Percentiles rank a stretch among this genome's conserved stretches.
phyloP scores from a whole-genome alignment of 2,329 filamentous ascomycete genomes.

The Aspergillus sojae region DNA sequence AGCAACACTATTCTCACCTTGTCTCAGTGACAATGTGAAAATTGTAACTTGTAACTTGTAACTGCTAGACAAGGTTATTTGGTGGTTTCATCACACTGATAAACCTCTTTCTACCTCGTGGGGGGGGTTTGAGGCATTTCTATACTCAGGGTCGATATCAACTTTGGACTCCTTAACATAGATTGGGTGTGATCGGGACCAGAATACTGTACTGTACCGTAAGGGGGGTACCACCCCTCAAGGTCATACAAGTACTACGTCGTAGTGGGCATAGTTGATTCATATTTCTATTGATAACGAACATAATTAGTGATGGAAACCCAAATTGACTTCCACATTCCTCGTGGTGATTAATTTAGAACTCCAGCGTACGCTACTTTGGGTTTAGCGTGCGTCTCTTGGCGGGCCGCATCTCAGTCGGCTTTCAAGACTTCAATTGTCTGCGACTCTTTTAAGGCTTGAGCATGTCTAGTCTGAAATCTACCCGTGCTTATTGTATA shows the following conservation, averaged over 20 bases:
- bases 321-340: constrained; percentile 7
- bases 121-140: not conserved
- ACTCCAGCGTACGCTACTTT: not conserved
- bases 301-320: constrained; percentile 6
- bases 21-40: not conserved
- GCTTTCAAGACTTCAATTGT: not conserved
- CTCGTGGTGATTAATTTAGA: constrained; percentile 15
- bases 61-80: not conserved
- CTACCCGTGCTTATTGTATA: too few species aligned
- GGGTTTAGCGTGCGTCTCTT: not conserved
- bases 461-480: not conserved
- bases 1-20: not conserved
- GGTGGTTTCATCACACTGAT: not conserved
- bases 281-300: constrained; percentile 10
- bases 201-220: not conserved
- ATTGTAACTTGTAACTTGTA: not conserved
- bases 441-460: not conserved
- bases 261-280: not conserved
- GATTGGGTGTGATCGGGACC: not conserved
- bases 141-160: not conserved
- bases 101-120: not conserved
- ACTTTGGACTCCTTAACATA: not conserved
- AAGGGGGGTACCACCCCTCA: not conserved
- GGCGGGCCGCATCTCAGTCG: constrained; percentile 3
- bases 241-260: not conserved